A percentile compares a stretch with the other conserved stretches of the same genome.
Conservation (phyloP, 202 grass and related monocot genomes). For the Brachypodium distachyon region DNA sequence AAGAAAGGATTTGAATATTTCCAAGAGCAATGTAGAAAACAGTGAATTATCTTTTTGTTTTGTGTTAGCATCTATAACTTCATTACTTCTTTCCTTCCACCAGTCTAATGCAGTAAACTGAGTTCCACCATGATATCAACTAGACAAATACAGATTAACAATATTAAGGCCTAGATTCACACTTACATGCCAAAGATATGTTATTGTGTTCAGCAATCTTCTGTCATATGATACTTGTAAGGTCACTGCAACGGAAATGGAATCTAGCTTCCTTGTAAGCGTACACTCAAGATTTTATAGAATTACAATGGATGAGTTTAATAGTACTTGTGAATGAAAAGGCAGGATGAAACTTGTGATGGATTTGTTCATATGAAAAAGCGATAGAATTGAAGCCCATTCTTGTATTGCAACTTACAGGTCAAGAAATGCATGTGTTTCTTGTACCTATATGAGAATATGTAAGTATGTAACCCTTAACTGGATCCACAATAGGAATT, state of each 20-base stretch:
- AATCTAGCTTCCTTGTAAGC: neutral
- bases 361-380: neutral
- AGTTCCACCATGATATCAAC: neutral
- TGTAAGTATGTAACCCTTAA: neutral
- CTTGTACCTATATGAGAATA: neutral
- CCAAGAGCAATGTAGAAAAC: neutral
- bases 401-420: constrained; percentile 7
- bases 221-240: neutral
- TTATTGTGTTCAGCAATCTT: neutral
- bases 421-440: neutral
- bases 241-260: neutral
- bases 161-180: neutral
- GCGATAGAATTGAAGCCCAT: neutral
- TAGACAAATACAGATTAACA: neutral
- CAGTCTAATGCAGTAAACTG: neutral
- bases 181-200: neutral
- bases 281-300: neutral
- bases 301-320: neutral
- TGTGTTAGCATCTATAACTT: neutral
- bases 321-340: neutral
- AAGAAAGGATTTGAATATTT: neutral
- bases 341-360: neutral
- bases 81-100: neutral
- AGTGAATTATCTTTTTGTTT: neutral
- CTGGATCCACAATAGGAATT: neutral